Percentiles rank a stretch among this genome's conserved stretches.
phyloP scores from a whole-genome alignment of 1,284 basidiomycete species.

The Malassezia caprae region DNA sequence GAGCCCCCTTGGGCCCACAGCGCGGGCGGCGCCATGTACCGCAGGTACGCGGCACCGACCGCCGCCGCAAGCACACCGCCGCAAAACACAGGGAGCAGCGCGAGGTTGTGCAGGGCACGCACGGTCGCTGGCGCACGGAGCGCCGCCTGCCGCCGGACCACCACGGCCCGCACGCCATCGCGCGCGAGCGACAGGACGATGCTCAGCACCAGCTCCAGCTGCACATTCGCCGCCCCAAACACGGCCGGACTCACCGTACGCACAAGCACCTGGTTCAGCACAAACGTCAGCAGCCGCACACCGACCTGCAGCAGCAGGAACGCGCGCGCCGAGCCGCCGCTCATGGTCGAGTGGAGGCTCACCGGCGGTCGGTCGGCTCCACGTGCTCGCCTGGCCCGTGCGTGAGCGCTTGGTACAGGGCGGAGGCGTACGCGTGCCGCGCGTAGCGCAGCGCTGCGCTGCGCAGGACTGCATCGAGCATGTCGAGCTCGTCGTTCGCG shows the following conservation, averaged over 20 bases:
- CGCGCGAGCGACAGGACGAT: conserved; percentile 83
- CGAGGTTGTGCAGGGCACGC: conserved; percentile 29
- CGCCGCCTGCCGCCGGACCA: conserved; percentile 19
- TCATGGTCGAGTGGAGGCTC: background rate
- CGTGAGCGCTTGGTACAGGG: conserved; percentile 1
- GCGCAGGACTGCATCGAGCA: conserved; percentile 6
- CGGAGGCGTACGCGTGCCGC: conserved; percentile 6
- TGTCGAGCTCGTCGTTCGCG: conserved; percentile 3
- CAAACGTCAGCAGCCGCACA: conserved; percentile 73
- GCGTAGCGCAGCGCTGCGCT: conserved; percentile 5
- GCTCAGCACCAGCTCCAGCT: conserved; percentile 73
- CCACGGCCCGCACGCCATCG: conserved; percentile 60
- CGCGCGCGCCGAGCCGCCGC: conserved; percentile 56
- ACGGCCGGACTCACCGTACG: conserved; percentile 72
- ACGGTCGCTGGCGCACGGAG: background rate
- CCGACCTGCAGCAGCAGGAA: conserved; percentile 76
- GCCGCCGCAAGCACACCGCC: conserved; percentile 22
- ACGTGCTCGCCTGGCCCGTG: background rate
- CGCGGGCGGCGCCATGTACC: conserved; percentile 22
- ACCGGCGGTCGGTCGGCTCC: background rate
- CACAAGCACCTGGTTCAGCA: conserved; percentile 75
- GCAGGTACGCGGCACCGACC: conserved; percentile 20
- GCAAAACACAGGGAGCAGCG: conserved; percentile 29
- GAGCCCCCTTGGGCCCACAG: conserved; percentile 19
- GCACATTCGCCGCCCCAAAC: conserved; percentile 74